Evolutionary conservation across 2,329 filamentous ascomycete genomes (phyloP), one percentile per base, ranked within the genome.

Genomic region (Hirsutella thompsonii): DNA sequence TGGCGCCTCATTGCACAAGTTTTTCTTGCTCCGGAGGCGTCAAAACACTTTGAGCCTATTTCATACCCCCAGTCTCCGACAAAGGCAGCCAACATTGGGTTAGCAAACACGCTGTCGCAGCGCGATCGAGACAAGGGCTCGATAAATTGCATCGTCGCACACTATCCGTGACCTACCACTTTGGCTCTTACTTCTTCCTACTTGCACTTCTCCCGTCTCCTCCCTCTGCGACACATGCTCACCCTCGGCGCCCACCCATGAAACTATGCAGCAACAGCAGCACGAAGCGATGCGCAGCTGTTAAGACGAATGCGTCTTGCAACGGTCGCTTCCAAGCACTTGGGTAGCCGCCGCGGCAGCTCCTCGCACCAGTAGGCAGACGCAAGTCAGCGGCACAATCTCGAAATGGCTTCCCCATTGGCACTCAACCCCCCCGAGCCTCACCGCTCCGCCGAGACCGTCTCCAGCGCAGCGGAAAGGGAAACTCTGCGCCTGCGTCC

Each of bases 401-500:
- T 37, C 20, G 29, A 41, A 36, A 48, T 44, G 42, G 39, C 37
- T 32, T 42, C 47, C 30, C 42, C 45, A 40, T 46, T 44, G 23
- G 42, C 43, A 30, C 32, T 42, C 36, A 45, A 38, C 20, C 39
- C 44, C 2, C 42, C 46, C 39, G 40, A 40, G 6, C 40, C 43
- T 16, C 40, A 44, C 21, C 29, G 36, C 14, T 46, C 45, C 4
- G 32, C 41, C 8, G 30, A 36, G 37, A 46, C 45, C 13, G 41
- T 39, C 41, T 46, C 37, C 39, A 47, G 38, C 30, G 40, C 46
- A 14, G 41, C 47, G 11, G 42, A 44, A 21, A 37, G 37, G 20
- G 47, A 47, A 5, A 33, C 41, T 14, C 41, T 48, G 19, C 54
- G 53, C 37, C 44, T 52, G 19, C 49, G 50, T 20, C 46, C 50